Conservation (phyloP, 2,329 filamentous ascomycete species). For the Metarhizium anisopliae region DNA sequence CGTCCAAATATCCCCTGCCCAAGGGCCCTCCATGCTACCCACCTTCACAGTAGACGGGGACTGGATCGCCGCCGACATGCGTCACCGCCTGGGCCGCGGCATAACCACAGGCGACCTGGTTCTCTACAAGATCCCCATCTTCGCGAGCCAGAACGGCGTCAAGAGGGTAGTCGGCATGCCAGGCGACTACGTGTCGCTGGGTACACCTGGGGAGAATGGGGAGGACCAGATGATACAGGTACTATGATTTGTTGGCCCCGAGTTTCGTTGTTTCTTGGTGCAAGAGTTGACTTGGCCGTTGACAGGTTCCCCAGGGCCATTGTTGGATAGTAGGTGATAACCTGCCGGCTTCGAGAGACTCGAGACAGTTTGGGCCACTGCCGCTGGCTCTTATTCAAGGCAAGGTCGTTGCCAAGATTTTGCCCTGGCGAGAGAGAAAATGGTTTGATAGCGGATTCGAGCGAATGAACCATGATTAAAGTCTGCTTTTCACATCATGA, state of each 20-base stretch:
- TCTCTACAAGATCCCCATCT: conserved; percentile 65
- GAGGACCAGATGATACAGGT: conserved; percentile 58
- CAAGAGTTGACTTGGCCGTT: not conserved
- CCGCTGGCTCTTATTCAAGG: conserved; percentile 77
- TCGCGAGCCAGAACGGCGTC: conserved; percentile 50
- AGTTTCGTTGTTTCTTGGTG: not conserved
- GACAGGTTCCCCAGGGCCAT: conserved; percentile 81
- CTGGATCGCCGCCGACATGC: conserved; percentile 57
- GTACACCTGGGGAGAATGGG: conserved; percentile 44
- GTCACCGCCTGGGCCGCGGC: conserved; percentile 58
- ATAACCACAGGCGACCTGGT: conserved; percentile 76
- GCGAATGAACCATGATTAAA: conserved; percentile 14
- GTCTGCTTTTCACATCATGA: not conserved
- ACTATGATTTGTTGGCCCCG: conserved; percentile 2
- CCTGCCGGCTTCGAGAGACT: conserved; percentile 73
- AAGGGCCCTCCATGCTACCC: conserved; percentile 82
- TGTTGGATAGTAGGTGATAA: conserved; percentile 91
- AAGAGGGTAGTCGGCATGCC: conserved; percentile 75
- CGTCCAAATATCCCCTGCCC: conserved; percentile 48
- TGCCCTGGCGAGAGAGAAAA: conserved; percentile 40
- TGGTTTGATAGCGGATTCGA: conserved; percentile 40
- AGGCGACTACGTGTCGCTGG: conserved; percentile 64
- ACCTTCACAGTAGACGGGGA: conserved; percentile 64
- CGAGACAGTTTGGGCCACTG: conserved; percentile 74
- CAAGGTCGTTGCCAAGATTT: conserved; percentile 63